Percentiles rank a stretch among this genome's conserved stretches.
These are phyloP conservation scores for Fusarium sp. DNA, from an alignment of 2,329 filamentous ascomycete genomes.

Conservation along the genomic window DNA sequence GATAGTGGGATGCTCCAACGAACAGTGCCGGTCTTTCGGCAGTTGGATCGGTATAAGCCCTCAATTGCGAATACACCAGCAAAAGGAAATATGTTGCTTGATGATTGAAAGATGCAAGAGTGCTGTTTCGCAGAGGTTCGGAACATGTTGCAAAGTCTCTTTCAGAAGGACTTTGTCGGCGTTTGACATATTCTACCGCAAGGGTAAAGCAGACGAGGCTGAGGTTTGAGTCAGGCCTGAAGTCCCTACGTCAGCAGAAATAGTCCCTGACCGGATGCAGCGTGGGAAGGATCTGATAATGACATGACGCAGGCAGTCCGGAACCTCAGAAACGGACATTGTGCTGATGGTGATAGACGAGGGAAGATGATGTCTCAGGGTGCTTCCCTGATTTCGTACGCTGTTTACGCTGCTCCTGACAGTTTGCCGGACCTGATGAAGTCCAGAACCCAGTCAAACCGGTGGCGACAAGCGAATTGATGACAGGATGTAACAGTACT, in stretches of 20 bases:
- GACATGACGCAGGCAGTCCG: not conserved
- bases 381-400: not conserved
- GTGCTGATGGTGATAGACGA: not conserved
- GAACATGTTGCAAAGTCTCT: not conserved
- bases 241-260: not conserved
- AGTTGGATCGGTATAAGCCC: no score
- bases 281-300: no score
- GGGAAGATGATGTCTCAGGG: no score
- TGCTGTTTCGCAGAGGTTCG: not conserved
- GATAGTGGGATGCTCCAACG: no score
- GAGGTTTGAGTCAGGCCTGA: not conserved
- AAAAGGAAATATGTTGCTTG: no score
- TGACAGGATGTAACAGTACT: fast-evolving
- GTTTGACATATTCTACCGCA: not conserved
- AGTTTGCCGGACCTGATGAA: not conserved
- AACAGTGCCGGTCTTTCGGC: not conserved
- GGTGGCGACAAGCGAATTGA: not conserved
- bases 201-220: not conserved
- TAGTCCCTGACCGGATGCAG: no score
- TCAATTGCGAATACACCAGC: no score
- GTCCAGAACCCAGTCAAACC: not conserved
- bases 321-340: not conserved
- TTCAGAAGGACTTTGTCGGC: not conserved
- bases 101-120: not conserved
- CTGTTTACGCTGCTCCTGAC: not conserved